Percentiles rank a stretch among this genome's conserved stretches.
These are phyloP conservation scores for Colletotrichum kahawae DNA, from an alignment of 2,329 filamentous ascomycete species.

Conservation along the genomic window DNA sequence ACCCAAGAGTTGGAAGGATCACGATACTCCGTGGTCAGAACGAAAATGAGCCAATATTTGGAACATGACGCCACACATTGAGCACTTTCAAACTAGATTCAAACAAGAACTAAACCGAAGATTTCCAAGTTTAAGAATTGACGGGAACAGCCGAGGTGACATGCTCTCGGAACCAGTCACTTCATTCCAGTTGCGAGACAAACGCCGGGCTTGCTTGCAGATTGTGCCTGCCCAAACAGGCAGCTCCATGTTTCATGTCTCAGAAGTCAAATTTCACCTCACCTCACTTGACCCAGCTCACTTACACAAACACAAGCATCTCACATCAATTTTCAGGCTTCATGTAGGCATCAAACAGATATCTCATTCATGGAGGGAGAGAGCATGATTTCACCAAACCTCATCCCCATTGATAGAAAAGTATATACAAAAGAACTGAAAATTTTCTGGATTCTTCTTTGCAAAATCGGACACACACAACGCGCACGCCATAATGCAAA, in stretches of 20 bases:
- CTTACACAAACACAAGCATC: not conserved
- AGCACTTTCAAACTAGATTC: not conserved
- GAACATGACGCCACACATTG: not conserved
- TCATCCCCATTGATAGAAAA: conserved; percentile 19
- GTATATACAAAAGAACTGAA: conserved; percentile 16
- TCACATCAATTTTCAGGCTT: not conserved
- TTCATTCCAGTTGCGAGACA: not conserved
- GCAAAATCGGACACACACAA: not conserved
- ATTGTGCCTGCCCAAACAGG: not conserved
- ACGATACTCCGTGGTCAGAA: fast-evolving
- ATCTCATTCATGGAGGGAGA: not conserved
- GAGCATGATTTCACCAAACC: conserved; percentile 16
- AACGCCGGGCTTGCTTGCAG: not conserved
- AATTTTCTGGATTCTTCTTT: not conserved
- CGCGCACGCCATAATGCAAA: not conserved
- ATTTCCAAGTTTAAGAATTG: not conserved
- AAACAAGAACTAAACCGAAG: not conserved
- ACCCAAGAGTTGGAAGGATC: fast-evolving
- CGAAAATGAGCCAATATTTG: fast-evolving
- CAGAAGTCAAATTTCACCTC: not conserved
- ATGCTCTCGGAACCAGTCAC: not conserved
- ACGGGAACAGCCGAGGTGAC: not conserved
- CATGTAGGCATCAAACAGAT: not conserved
- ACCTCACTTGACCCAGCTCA: not conserved
- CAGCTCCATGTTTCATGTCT: not conserved